Conservation (phyloP, 202 grass and related monocot genomes). For the Elaeis oleifera region DNA sequence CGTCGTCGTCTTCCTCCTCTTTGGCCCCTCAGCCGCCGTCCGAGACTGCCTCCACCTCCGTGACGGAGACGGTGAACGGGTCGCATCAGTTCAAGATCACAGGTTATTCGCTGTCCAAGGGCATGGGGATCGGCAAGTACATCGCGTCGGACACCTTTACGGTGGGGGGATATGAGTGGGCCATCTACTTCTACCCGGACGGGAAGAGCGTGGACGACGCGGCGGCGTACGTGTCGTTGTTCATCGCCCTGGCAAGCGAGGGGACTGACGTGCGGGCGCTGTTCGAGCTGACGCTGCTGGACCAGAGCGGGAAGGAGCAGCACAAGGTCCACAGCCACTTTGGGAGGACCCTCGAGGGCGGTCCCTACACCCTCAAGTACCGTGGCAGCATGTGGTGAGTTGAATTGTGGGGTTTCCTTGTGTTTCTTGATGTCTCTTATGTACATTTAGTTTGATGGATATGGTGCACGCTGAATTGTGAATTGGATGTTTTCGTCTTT, state of each 20-base stretch:
- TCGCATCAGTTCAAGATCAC: constrained; percentile 95
- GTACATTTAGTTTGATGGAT: too few relatives aligned
- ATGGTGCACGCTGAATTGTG: too few relatives aligned
- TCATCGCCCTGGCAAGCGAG: constrained; percentile 89
- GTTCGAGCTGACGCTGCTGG: constrained; percentile 90
- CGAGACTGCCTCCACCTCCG: constrained; percentile 88
- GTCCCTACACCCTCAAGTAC: constrained; percentile 96
- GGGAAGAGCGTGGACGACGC: constrained; percentile 93
- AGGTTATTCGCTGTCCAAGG: constrained; percentile 82
- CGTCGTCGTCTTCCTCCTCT: constrained; percentile 21
- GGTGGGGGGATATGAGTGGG: constrained; percentile 94
- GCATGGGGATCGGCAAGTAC: constrained; percentile 88
- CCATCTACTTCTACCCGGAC: constrained; percentile 98
- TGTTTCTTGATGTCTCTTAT: too few relatives aligned
- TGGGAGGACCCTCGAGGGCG: constrained; percentile 74
- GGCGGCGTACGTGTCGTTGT: constrained; percentile 76
- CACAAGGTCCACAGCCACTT: constrained; percentile 98
- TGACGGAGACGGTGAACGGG: constrained; percentile 90
- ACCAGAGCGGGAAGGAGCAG: constrained; percentile 89
- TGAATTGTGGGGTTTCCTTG: too few relatives aligned
- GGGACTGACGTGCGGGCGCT: constrained; percentile 93
- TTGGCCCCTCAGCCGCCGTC: constrained; percentile 20
- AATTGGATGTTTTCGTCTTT: too few relatives aligned
- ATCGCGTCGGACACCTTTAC: constrained; percentile 83
- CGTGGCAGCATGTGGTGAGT: constrained; percentile 97